Evolutionary conservation across 306 rosid genomes (phyloP), one percentile per base, ranked within the genome.

Genomic region (Pterocarpus santalinus): DNA sequence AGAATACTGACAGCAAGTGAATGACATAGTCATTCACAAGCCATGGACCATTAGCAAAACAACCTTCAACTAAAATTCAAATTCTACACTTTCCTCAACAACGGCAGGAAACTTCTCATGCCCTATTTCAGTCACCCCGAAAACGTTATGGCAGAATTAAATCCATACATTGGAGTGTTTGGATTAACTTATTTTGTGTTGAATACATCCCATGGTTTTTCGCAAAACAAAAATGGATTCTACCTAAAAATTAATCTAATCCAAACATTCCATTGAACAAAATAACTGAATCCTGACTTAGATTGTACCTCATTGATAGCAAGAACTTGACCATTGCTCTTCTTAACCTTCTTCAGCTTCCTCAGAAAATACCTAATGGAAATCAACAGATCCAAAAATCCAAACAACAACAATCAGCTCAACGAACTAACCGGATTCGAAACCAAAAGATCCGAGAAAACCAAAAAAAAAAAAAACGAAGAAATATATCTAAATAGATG

Each of bases 251-350:
- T 2, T 7, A 55, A 52, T 4, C 58, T 3, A 15, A n/a, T 13
- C 17, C 17, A 15, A 13, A 15, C 17, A 14, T 52, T 5, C 17
- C 4, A 52, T 2, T 4, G 17, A 15, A 52, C 2, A 9, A 52
- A 4, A 52, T 3, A 5, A 52, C 6, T 52, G 6, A 46, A 1
- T 2, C 2, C 0, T 1, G 4, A 33, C 0, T 32, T 49, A 74
- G 7, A 82, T 9, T 13, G 38, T 70, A 86, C 89, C 86, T 86
- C 89, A 13, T 86, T 86, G 70, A 86, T 82, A 5, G 95, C 98
- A 44, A 94, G 95, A 5, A 94, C 84, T 73, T 94, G 98, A 5
- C 98, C 98, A 49, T 92, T 94, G 91, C 98, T 94, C 85, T 94
- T 94, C 94, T 94, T 94, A 3, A 94, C 98, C 87, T 94, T 94